Base-by-base conservation (phyloP, 2,329 filamentous ascomycete species). In the Cadophora gregata region DNA sequence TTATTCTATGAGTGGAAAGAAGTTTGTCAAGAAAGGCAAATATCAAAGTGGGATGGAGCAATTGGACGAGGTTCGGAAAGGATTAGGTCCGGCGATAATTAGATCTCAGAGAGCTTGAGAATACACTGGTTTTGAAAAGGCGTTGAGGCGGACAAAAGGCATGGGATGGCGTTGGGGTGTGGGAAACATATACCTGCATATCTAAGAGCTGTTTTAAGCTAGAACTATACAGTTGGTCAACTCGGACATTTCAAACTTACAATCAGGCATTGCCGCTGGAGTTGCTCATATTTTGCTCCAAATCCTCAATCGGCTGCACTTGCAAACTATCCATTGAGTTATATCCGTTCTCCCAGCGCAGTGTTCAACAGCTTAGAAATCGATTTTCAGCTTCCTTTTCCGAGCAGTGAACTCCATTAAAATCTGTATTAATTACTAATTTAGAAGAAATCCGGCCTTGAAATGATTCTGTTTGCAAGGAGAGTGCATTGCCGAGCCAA, bases 51-150 rank as follows among this genome's bases (percentile, higher is more conserved):
- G 96, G 0, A 84, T 97, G 71, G 89, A 92, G 79, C 93, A 98
- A 82, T 82, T 98, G 67, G 96, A 98, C 71, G 95, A 98, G 80
- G 90, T 99, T 61, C 85, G 96, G 62, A 86, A 86, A 70, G 92
- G 88, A 7, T 79, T 97, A 65, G 95, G 95, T 0, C 91, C 92
- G 29, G 91, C 93, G 33, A 87, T 88, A 67, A 78, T 97, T 65
- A 75, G 70, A 24, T 61, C 69, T 48, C 71, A 75, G 63, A 75
- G 65, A 59, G 70, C 68, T 42, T 75, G 55, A 71, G 59, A 8
- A 8, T 45, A 16, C 2, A 63, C 55, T 47, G 8, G 16, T 47
- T 47, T 25, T 56, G 53, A 33, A 4, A 10, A 7, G 64, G 67
- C 62, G 70, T 67, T 69, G 50, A 12, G 66, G 56, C n/a, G 36